Evolutionary conservation across 352 stramenopile species (phyloP).

Genomic region (Pythium grandisporangium): DNA sequence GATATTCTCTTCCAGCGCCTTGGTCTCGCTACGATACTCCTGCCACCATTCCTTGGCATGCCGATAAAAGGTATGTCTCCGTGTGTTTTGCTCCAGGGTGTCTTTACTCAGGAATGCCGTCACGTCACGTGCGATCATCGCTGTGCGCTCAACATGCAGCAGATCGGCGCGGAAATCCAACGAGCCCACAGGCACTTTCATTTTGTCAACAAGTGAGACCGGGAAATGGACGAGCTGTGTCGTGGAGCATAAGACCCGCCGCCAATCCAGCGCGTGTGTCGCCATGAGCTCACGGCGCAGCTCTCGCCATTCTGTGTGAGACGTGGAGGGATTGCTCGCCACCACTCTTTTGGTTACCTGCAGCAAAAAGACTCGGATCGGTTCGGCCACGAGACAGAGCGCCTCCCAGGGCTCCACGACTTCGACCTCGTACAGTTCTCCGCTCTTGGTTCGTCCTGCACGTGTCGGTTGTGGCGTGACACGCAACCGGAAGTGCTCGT

Average conservation of each 20-base stretch:
- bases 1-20: slow-evolving; percentile 6
- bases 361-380: slow-evolving; percentile 43
- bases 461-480: slow-evolving; percentile 26
- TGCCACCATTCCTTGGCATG: slow-evolving; percentile 83
- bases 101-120: slow-evolving; percentile 45
- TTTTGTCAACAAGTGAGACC: slow-evolving; percentile 41
- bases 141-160: slow-evolving; percentile 38
- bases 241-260: slow-evolving; percentile 59
- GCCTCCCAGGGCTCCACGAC: slow-evolving; percentile 55
- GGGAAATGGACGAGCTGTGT: slow-evolving; percentile 63
- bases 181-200: slow-evolving; percentile 61
- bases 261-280: slow-evolving; percentile 67
- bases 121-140: slow-evolving; percentile 31
- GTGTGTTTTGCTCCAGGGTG: slow-evolving; percentile 34
- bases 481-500: slow-evolving; percentile 54
- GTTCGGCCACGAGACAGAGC: slow-evolving; percentile 56
- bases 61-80: slow-evolving; percentile 65
- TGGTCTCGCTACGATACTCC: slow-evolving; percentile 43
- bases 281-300: slow-evolving; percentile 48
- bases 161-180: slow-evolving; percentile 67
- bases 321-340: slow-evolving; percentile 9
- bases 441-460: slow-evolving; percentile 10
- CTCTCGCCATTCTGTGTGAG: slow-evolving; percentile 25
- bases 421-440: slow-evolving; percentile 36
- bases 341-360: slow-evolving; percentile 50